phyloP scores from a whole-genome alignment of 176 grass and related monocot genomes.

The Musa beccarii region DNA sequence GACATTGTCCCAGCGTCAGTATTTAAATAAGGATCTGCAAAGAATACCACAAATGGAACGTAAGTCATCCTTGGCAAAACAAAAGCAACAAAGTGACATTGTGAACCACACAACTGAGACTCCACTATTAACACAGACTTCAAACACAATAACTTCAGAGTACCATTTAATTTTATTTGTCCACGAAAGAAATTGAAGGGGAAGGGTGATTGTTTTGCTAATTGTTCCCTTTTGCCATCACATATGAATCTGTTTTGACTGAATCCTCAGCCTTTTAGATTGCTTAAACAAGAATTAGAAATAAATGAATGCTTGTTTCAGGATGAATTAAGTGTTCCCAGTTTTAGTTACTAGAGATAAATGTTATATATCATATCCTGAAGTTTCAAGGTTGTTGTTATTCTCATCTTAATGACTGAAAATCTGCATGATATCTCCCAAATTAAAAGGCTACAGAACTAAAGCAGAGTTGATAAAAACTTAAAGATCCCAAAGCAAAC shows the following conservation, averaged over 20 bases:
- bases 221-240: no score
- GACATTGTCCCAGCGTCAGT: conserved; percentile 99
- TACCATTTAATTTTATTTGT: background rate
- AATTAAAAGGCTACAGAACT: background rate
- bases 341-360: no score
- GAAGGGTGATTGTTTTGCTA: background rate
- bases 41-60: background rate
- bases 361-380: no score
- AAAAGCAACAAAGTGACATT: background rate
- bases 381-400: no score
- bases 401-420: background rate
- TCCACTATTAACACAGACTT: background rate
- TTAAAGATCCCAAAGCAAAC: background rate
- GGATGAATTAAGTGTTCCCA: no score
- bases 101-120: background rate
- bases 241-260: no score
- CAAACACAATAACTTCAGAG: background rate
- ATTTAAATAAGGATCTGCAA: conserved; percentile 94
- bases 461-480: background rate
- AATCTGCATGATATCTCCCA: background rate
- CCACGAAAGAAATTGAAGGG: background rate
- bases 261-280: no score
- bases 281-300: no score
- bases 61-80: background rate
- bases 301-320: no score